phyloP scores from a whole-genome alignment of 2,329 filamentous ascomycete species.

The Aureobasidium sp. region DNA sequence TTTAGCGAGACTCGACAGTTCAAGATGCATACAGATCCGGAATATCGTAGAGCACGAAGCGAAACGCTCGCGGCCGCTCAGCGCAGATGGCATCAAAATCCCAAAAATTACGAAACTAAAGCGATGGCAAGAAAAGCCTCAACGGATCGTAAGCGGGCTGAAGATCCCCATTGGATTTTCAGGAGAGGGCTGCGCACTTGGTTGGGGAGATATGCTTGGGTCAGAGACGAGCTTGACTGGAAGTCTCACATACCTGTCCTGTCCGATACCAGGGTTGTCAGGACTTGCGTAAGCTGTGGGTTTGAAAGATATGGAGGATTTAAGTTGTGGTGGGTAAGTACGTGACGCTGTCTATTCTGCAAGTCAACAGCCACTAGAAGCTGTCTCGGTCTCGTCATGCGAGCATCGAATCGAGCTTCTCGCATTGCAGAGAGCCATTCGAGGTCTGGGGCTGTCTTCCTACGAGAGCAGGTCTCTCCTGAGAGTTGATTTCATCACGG shows the following conservation, averaged over 20 bases:
- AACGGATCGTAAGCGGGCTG: neutral
- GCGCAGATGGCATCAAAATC: neutral
- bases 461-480: too few relatives aligned
- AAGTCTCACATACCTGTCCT: neutral
- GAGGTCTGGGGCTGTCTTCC: too few relatives aligned
- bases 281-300: neutral
- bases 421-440: too few relatives aligned
- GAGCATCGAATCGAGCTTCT: too few relatives aligned
- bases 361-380: too few relatives aligned
- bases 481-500: too few relatives aligned
- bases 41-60: neutral
- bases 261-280: neutral
- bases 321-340: neutral
- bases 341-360: neutral
- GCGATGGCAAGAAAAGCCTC: neutral
- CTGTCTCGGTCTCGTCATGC: too few relatives aligned
- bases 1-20: neutral
- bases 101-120: neutral
- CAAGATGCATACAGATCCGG: neutral
- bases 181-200: neutral
- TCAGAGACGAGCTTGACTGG: neutral
- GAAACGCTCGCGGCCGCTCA: neutral
- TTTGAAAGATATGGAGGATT: neutral
- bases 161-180: neutral
- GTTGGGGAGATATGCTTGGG: neutral